These are phyloP conservation scores for Microdochium paspali DNA, from an alignment of 2,329 filamentous ascomycete species.

Conservation along the genomic window DNA sequence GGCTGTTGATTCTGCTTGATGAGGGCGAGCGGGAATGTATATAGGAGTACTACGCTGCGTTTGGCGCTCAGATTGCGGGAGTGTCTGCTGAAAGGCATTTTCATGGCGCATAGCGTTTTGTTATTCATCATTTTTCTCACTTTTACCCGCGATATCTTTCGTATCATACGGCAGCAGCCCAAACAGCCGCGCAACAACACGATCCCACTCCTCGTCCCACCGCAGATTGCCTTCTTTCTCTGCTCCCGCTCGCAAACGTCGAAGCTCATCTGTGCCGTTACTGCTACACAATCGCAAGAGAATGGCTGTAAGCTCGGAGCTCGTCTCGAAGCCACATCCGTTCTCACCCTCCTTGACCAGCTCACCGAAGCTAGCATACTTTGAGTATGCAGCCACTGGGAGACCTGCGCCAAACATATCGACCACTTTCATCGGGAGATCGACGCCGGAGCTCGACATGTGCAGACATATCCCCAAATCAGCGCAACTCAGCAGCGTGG, in stretches of 20 bases:
- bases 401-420: constrained; percentile 97
- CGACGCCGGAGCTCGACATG: constrained; percentile 87
- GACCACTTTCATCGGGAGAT: constrained; percentile 97
- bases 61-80: neutral
- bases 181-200: constrained; percentile 66
- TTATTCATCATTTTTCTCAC: too few species aligned
- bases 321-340: constrained; percentile 72
- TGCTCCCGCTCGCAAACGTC: constrained; percentile 57
- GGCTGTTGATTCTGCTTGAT: too few species aligned
- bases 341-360: constrained; percentile 83
- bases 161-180: constrained; percentile 25
- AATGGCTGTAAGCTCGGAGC: constrained; percentile 53
- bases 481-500: constrained; percentile 70
- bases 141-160: neutral
- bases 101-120: neutral
- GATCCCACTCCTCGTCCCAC: constrained; percentile 93
- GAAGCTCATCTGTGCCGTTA: constrained; percentile 36
- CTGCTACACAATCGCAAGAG: constrained; percentile 55
- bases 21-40: neutral
- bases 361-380: constrained; percentile 83
- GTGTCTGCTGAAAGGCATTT: neutral
- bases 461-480: constrained; percentile 89
- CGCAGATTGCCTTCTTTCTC: constrained; percentile 62
- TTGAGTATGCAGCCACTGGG: constrained; percentile 78
- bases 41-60: neutral